These are phyloP conservation scores for Amylocarpus encephaloides DNA, from an alignment of 2,329 filamentous ascomycete genomes.

Conservation along the genomic window DNA sequence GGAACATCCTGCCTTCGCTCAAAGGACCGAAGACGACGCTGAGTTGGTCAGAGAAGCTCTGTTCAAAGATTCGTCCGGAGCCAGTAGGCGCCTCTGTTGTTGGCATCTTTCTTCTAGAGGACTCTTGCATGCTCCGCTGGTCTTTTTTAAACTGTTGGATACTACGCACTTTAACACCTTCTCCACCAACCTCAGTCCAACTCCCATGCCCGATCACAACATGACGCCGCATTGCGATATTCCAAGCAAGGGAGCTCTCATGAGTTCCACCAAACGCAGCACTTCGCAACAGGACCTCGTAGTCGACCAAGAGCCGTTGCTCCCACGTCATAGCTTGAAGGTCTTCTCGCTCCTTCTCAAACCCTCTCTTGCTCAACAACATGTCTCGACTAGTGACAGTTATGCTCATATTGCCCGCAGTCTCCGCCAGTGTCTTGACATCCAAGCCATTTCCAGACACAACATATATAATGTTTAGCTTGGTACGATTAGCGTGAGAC, in stretches of 20 bases:
- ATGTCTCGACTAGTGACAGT: slow-evolving; percentile 37
- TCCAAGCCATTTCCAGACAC: slow-evolving; percentile 35
- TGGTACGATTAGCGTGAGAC: slow-evolving; percentile 25
- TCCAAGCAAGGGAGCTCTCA: slow-evolving; percentile 41
- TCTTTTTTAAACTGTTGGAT: background rate
- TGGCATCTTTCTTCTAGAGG: background rate
- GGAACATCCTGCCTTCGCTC: slow-evolving; percentile 13
- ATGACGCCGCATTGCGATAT: slow-evolving; percentile 38
- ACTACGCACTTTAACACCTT: background rate
- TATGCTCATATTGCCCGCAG: slow-evolving; percentile 31
- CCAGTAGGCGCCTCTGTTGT: background rate
- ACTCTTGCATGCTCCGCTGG: background rate
- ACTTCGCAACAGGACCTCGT: slow-evolving; percentile 39
- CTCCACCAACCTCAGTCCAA: slow-evolving; percentile 9
- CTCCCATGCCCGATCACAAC: slow-evolving; percentile 9
- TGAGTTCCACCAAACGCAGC: slow-evolving; percentile 37
- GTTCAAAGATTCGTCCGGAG: background rate
- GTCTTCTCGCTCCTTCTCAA: slow-evolving; percentile 23
- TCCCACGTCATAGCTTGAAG: slow-evolving; percentile 38
- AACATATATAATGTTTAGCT: slow-evolving; percentile 35
- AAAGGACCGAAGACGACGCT: slow-evolving; percentile 14
- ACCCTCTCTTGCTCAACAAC: slow-evolving; percentile 30
- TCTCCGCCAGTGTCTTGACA: slow-evolving; percentile 32
- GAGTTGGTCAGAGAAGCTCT: slow-evolving; percentile 14
- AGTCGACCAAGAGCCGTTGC: slow-evolving; percentile 43